Conservation (phyloP, 2,329 filamentous ascomycete species). For the Teratosphaeria viscida region DNA sequence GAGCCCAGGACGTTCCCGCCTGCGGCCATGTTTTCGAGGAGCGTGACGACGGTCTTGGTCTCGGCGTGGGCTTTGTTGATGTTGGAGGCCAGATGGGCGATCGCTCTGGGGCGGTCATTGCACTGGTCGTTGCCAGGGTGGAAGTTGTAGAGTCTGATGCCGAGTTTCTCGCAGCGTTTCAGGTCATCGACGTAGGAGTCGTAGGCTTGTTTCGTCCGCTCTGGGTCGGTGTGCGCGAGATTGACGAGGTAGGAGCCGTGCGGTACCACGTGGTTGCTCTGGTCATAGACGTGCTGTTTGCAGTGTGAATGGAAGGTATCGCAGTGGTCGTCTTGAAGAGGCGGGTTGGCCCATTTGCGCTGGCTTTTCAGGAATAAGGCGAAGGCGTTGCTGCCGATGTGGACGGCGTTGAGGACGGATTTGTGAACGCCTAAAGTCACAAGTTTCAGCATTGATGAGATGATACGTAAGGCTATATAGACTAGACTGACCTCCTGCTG, state of each 20-base stretch:
- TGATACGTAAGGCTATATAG: neutral
- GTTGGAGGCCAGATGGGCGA: constrained; percentile 67
- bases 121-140: constrained; percentile 74
- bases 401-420: constrained; percentile 46
- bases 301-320: constrained; percentile 61
- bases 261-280: constrained; percentile 65
- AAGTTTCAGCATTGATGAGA: neutral
- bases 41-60: constrained; percentile 61
- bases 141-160: constrained; percentile 93
- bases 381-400: constrained; percentile 69
- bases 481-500: constrained; percentile 61
- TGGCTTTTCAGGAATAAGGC: constrained; percentile 95
- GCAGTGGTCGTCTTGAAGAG: constrained; percentile 57
- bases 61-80: constrained; percentile 73
- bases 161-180: constrained; percentile 69
- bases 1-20: constrained; percentile 78
- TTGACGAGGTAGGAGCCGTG: constrained; percentile 97
- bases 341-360: constrained; percentile 82
- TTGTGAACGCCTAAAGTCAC: constrained; percentile 71
- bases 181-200: constrained; percentile 80
- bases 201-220: constrained; percentile 79
- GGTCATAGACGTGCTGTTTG: constrained; percentile 59
- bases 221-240: constrained; percentile 70
- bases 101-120: constrained; percentile 55
- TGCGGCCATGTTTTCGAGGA: constrained; percentile 94